A percentile compares a stretch with the other conserved stretches of the same genome.
phyloP scores from a whole-genome alignment of 345 rosid genomes.

The Aegle marmelos region DNA sequence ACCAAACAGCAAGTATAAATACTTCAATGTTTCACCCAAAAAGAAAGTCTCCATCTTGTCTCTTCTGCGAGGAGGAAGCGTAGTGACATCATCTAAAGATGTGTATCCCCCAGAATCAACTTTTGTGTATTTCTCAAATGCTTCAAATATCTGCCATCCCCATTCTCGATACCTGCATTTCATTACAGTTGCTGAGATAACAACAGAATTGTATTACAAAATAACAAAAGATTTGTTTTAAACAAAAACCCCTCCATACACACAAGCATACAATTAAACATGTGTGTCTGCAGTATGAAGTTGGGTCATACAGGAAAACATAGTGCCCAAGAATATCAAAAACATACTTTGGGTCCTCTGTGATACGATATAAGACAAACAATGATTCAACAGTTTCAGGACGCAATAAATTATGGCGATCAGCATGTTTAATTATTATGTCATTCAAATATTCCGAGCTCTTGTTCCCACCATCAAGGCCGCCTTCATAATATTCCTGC shows the following conservation, averaged over 20 bases:
- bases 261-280: not conserved
- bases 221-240: not conserved
- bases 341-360: slow-evolving; percentile 75
- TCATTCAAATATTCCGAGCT: slow-evolving; percentile 70
- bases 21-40: slow-evolving; percentile 87
- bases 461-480: slow-evolving; percentile 90
- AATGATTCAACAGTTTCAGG: slow-evolving; percentile 98
- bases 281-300: not conserved
- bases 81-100: slow-evolving; percentile 79
- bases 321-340: slow-evolving; percentile 6
- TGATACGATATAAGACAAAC: slow-evolving; percentile 79
- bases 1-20: slow-evolving; percentile 87
- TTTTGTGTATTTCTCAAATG: slow-evolving; percentile 84
- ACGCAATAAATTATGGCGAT: slow-evolving; percentile 89
- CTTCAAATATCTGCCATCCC: slow-evolving; percentile 97
- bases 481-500: slow-evolving; percentile 77
- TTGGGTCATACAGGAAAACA: slow-evolving; percentile 9
- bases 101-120: slow-evolving; percentile 82
- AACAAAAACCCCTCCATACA: not conserved
- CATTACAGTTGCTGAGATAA: slow-evolving; percentile 3
- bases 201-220: not conserved
- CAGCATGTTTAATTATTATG: slow-evolving; percentile 81
- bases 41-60: slow-evolving; percentile 97
- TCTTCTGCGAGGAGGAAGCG: slow-evolving; percentile 71
- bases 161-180: slow-evolving; percentile 75